phyloP scores from a whole-genome alignment of 2,329 filamentous ascomycete genomes.

The Furcasterigmium sp. region DNA sequence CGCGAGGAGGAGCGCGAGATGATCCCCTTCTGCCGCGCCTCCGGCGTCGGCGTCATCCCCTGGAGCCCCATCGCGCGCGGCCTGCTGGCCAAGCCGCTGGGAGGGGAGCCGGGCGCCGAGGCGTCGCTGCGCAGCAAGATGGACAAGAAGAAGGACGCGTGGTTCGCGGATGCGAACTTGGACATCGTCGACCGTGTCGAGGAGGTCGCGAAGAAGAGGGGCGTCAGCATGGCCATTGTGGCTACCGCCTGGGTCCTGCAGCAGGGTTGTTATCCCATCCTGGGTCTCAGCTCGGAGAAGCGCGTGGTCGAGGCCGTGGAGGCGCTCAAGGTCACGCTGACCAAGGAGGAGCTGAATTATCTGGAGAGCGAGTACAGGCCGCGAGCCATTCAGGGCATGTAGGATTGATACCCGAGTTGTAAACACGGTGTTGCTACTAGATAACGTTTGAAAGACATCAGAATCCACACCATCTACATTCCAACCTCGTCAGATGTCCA shows the following conservation, averaged over 20 bases:
- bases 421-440: no score
- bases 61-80: conserved; percentile 25
- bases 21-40: conserved; percentile 29
- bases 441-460: neutral
- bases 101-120: neutral
- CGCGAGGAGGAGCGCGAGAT: conserved; percentile 51
- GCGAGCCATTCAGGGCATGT: conserved; percentile 29
- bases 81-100: conserved; percentile 19
- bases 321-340: conserved; percentile 7
- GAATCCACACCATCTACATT: neutral
- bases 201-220: conserved; percentile 52
- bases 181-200: conserved; percentile 31
- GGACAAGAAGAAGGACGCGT: conserved; percentile 15
- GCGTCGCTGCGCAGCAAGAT: conserved; percentile 11
- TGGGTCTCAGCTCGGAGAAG: conserved; percentile 52
- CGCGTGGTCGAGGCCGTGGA: conserved; percentile 56
- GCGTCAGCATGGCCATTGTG: conserved; percentile 58
- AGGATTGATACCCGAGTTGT: neutral
- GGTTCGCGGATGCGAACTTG: conserved; percentile 37
- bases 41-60: conserved; percentile 29
- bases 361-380: conserved; percentile 50
- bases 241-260: conserved; percentile 58
- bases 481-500: no score
- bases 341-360: conserved; percentile 23
- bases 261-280: conserved; percentile 50